Evolutionary conservation across 228 moss, liverwort and hornwort species (phyloP).

Genomic region (Sphagnum fallax): DNA sequence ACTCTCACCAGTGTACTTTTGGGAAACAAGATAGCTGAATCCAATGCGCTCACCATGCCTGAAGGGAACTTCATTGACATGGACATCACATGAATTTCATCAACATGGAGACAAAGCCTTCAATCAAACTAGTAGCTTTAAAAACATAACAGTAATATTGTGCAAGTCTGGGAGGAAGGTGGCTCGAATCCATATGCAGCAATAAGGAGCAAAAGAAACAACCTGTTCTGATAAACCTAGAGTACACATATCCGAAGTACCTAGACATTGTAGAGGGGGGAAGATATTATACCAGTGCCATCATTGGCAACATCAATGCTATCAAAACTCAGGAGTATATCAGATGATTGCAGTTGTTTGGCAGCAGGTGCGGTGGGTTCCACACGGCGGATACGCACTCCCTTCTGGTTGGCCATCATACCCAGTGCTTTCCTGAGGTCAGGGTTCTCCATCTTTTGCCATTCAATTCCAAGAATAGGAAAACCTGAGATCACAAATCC

Average conservation of each 20-base stretch:
- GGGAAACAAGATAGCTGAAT: slow-evolving; percentile 97
- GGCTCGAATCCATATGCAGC: neutral
- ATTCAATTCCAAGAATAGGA: slow-evolving; percentile 95
- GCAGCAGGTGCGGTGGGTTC: slow-evolving; percentile 97
- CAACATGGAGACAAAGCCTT: neutral
- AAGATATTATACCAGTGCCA: slow-evolving; percentile 67
- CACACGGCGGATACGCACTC: slow-evolving; percentile 94
- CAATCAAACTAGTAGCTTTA: too few species aligned
- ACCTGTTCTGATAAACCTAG: too few species aligned
- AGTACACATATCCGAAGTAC: too few species aligned
- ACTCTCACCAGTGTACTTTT: slow-evolving; percentile 95
- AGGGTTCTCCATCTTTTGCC: slow-evolving; percentile 99
- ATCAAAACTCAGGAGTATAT: slow-evolving; percentile 95
- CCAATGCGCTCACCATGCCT: slow-evolving; percentile 99
- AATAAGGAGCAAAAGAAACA: neutral
- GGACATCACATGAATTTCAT: slow-evolving; percentile 41
- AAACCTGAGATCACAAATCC: slow-evolving; percentile 43
- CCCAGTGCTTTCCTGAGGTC: slow-evolving; percentile 91
- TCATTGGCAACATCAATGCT: slow-evolving; percentile 92
- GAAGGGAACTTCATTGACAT: slow-evolving; percentile 92
- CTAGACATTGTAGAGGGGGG: too few species aligned
- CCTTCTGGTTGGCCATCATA: slow-evolving; percentile 89
- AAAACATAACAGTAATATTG: too few species aligned
- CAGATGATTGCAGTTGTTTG: slow-evolving; percentile 74
- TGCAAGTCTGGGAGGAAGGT: neutral